phyloP scores from a whole-genome alignment of 495 filamentous ascomycete species.

The Penicillium coprophilum region DNA sequence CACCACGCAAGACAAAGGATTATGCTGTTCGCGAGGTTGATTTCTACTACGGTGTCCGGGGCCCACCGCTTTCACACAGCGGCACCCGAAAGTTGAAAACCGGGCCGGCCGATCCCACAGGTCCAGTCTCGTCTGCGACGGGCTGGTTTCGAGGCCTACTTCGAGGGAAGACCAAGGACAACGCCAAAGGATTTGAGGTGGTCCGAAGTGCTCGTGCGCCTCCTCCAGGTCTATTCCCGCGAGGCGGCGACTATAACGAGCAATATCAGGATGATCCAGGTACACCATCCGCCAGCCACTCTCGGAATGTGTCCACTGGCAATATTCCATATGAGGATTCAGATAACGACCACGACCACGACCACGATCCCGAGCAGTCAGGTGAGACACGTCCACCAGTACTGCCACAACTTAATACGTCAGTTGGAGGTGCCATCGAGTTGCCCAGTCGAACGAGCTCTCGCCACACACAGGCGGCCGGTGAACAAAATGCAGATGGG shows the following conservation, averaged over 20 bases:
- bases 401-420: constrained; percentile 59
- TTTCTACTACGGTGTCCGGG: constrained; percentile 90
- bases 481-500: constrained; percentile 22
- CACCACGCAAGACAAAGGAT: constrained; percentile 61
- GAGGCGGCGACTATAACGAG: constrained; percentile 48
- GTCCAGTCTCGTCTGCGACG: constrained; percentile 80
- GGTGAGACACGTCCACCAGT: constrained; percentile 43
- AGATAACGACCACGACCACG: constrained; percentile 42
- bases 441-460: constrained; percentile 64
- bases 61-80: constrained; percentile 79
- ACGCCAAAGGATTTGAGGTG: constrained; percentile 92
- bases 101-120: constrained; percentile 91
- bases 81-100: constrained; percentile 85
- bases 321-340: constrained; percentile 49
- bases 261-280: constrained; percentile 61
- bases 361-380: constrained; percentile 21
- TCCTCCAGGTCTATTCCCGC: constrained; percentile 41
- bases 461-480: constrained; percentile 48
- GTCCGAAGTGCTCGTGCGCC: constrained; percentile 77
- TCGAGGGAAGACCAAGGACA: constrained; percentile 81
- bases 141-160: constrained; percentile 84
- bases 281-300: constrained; percentile 24
- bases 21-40: constrained; percentile 92
- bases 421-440: constrained; percentile 55
- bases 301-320: constrained; percentile 30